A percentile compares a stretch with the other conserved stretches of the same genome.
phyloP scores from a whole-genome alignment of 306 rosid species.

The Prunus fruticosa region DNA sequence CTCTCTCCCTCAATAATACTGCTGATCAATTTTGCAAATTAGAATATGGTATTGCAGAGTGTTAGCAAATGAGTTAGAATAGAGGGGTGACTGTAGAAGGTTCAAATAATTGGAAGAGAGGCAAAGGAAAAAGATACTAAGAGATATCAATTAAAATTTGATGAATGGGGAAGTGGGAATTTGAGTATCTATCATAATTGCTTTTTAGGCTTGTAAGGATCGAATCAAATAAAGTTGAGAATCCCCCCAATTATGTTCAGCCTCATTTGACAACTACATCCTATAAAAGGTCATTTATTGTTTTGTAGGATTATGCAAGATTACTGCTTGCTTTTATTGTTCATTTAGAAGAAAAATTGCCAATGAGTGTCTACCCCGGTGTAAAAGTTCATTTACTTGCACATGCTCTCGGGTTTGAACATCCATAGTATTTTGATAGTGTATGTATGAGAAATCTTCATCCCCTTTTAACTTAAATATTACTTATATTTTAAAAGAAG shows the following conservation, averaged over 20 bases:
- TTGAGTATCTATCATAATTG: conserved; percentile 24
- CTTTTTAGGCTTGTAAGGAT: conserved; percentile 28
- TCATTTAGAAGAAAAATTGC: not conserved
- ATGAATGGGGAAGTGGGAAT: conserved; percentile 19
- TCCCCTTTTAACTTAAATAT: rapidly evolving
- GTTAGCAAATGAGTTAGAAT: not conserved
- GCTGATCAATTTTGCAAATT: not conserved
- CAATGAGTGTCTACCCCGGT: too few species aligned
- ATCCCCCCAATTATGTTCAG: conserved; percentile 23
- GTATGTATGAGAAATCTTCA: too few species aligned
- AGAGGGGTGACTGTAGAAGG: not conserved
- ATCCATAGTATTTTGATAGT: rapidly evolving
- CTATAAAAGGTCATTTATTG: not conserved
- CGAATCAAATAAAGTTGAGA: conserved; percentile 31
- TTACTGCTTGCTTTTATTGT: not conserved
- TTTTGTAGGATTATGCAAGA: not conserved
- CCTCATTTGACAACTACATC: conserved; percentile 21
- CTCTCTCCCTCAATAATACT: not conserved
- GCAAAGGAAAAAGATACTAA: not conserved
- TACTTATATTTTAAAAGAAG: not conserved
- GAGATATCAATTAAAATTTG: conserved; percentile 42
- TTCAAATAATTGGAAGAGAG: not conserved
- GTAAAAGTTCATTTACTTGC: too few species aligned
- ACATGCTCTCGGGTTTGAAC: too few species aligned
- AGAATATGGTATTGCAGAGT: not conserved